phyloP scores from a whole-genome alignment of 495 filamentous ascomycete species.

The Xylaria curta region DNA sequence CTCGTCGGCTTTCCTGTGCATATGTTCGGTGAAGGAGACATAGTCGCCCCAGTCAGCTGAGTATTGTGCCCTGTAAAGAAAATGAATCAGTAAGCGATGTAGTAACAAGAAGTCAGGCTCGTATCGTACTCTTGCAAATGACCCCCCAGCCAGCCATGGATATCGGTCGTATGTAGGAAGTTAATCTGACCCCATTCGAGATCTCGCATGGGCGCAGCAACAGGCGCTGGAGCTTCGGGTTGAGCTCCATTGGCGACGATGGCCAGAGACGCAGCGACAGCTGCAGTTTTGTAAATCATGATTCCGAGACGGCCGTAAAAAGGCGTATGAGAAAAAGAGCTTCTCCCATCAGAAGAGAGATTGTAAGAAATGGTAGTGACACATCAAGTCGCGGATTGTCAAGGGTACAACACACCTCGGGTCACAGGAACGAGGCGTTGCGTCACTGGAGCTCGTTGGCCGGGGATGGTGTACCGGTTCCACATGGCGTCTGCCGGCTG shows the following conservation, averaged over 20 bases:
- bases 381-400: background rate
- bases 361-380: background rate
- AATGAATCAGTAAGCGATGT: background rate
- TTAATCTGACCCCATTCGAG: slow-evolving; percentile 92
- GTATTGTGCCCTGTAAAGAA: slow-evolving; percentile 70
- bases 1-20: slow-evolving; percentile 77
- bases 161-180: slow-evolving; percentile 93
- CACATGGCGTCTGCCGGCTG: slow-evolving; percentile 7
- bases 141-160: slow-evolving; percentile 93
- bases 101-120: background rate
- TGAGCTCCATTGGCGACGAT: slow-evolving; percentile 64
- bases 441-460: background rate
- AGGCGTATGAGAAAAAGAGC: background rate
- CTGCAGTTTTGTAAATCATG: slow-evolving; percentile 35
- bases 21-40: slow-evolving; percentile 85
- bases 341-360: slow-evolving; percentile 22
- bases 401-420: background rate
- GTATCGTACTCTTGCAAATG: slow-evolving; percentile 81
- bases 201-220: slow-evolving; percentile 79
- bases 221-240: slow-evolving; percentile 78
- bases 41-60: slow-evolving; percentile 98
- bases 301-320: background rate
- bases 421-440: slow-evolving; percentile 2
- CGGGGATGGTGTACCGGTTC: background rate
- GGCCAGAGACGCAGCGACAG: slow-evolving; percentile 40